These are phyloP conservation scores for Vitis hybrid DNA, from an alignment of 177 flowering plant genomes.

Conservation along the genomic window DNA sequence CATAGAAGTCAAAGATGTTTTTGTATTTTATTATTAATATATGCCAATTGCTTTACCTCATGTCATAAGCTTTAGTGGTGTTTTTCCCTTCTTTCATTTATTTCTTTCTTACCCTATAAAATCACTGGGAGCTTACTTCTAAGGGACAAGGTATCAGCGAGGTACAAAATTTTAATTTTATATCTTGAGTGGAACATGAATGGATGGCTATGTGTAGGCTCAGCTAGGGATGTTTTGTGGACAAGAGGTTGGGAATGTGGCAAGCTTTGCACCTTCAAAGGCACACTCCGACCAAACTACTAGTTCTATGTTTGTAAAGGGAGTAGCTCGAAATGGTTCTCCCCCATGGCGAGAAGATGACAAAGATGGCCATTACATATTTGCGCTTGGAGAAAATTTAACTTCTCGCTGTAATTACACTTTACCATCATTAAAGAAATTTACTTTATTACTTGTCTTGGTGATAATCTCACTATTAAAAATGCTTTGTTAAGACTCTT, in stretches of 20 bases:
- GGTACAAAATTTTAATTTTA: slow-evolving; percentile 12
- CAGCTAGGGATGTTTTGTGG: slow-evolving; percentile 83
- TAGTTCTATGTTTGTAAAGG: slow-evolving; percentile 55
- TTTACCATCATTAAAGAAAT: slow-evolving; percentile 30
- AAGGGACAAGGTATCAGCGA: not conserved
- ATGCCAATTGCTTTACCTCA: too few relatives aligned
- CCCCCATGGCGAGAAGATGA: slow-evolving; percentile 95
- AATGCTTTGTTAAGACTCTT: not conserved
- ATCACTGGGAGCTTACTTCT: not conserved
- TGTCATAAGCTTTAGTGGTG: not conserved
- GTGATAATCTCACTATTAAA: too few relatives aligned
- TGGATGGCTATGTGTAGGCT: slow-evolving; percentile 97
- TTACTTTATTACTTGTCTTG: slow-evolving; percentile 3
- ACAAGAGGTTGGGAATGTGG: slow-evolving; percentile 82
- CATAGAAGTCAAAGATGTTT: too few relatives aligned
- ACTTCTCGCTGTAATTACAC: slow-evolving; percentile 95
- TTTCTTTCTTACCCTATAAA: not conserved
- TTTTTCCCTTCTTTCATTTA: not conserved
- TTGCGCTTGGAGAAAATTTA: slow-evolving; percentile 91
- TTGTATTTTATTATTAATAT: too few relatives aligned
- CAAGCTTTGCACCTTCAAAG: slow-evolving; percentile 73
- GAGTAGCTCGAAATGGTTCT: slow-evolving; percentile 85
- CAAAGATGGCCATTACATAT: slow-evolving; percentile 96
- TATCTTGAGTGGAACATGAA: slow-evolving; percentile 50
- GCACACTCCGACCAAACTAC: slow-evolving; percentile 57